Evolutionary conservation across 129 eudicot species (phyloP), one percentile per base, ranked within the genome.

Genomic region (Ambrosia trifida): DNA sequence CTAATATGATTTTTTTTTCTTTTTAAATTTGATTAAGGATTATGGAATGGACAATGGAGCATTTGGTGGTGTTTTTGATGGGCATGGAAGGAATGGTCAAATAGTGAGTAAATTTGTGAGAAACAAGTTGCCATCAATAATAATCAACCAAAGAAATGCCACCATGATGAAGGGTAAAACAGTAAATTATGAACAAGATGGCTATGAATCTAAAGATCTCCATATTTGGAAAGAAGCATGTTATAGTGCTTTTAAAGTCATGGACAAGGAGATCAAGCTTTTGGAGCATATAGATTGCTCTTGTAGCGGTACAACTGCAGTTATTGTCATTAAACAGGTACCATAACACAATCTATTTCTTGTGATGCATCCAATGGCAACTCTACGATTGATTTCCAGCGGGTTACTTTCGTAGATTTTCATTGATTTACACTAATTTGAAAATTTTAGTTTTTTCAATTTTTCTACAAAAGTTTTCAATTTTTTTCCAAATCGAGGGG

Each of bases 301-400:
- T 40, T 86, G 86, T 75, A 88, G 96, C 73, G 97, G 97, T 75
- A 86, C 96, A 43, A 91, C 98, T 49, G 95, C 98, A 76, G 90
- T 86, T 72, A 71, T 83, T 72, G 91, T 72, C 65, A 74, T 88
- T 60, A 86, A 68, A 84, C 96, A 88, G 97, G 97, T 83, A 82
- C 72, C 32, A 59, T 30, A 43, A 12, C 36, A 61, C 16, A 72
- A 41, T n/a, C 67, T 35, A n/a, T 20, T 51, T 17, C 17, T 14
- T 13, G 38, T 64, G 18, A 60, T 47, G 28, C 28, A 24, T 0
- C 28, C 28, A 24, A 1, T 24, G 28, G 28, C 28, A 1, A 24
- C 0, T 24, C 28, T 1, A 24, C 1, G 28, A 24, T 0, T 24
- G 28, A 24, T 24, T 24, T 24, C 28, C 1, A 24, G 28, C 1